Evolutionary conservation across 371 early-diverging fungal species (phyloP).

Genomic region (Mucor saturninus): DNA sequence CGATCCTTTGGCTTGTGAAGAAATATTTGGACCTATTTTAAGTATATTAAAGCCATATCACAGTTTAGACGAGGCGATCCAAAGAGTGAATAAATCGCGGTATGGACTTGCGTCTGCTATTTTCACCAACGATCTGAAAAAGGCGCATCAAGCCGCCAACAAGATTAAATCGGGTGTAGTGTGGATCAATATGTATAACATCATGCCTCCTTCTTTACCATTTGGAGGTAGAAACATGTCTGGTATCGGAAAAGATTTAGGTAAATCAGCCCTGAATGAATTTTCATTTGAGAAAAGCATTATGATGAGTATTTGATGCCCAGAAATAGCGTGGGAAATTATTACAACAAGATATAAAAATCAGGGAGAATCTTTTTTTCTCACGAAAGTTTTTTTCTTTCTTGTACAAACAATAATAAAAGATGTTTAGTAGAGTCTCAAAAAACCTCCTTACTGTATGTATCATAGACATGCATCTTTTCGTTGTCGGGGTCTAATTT

Average conservation of each 20-base stretch:
- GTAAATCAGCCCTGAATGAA: constrained; percentile 66
- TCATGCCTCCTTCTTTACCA: constrained; percentile 66
- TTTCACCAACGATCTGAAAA: constrained; percentile 72
- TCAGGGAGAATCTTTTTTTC: neutral
- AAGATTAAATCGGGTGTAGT: constrained; percentile 40
- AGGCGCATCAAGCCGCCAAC: constrained; percentile 66
- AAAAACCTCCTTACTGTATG: neutral
- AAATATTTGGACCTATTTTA: constrained; percentile 89
- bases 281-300: constrained; percentile 66
- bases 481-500: neutral
- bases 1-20: constrained; percentile 73
- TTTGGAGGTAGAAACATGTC: constrained; percentile 88
- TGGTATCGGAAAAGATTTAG: constrained; percentile 82
- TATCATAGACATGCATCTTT: neutral
- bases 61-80: constrained; percentile 70
- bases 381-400: neutral
- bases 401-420: neutral
- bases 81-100: constrained; percentile 68
- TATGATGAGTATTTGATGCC: constrained; percentile 10
- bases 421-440: neutral
- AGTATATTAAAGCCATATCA: constrained; percentile 72
- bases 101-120: constrained; percentile 85
- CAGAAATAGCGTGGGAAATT: neutral
- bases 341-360: neutral
- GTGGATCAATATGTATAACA: constrained; percentile 63